phyloP scores from a whole-genome alignment of 345 rosid genomes.

The Punica granatum region DNA sequence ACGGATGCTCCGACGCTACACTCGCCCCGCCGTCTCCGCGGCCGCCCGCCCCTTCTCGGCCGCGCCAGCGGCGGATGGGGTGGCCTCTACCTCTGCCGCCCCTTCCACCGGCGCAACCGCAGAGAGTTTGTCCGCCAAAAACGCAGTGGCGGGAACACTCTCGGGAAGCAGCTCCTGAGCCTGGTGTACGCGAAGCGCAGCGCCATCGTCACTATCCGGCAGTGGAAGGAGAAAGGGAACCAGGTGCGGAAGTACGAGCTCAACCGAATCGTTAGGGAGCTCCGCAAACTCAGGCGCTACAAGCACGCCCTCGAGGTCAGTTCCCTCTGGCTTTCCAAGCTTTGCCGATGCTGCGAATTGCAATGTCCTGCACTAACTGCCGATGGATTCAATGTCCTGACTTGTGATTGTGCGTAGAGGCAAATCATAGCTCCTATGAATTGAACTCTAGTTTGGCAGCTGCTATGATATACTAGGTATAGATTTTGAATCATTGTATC shows the following conservation, averaged over 20 bases:
- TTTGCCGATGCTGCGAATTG: not conserved
- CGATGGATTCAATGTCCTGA: not conserved
- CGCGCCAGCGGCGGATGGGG: not conserved
- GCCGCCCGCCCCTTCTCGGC: constrained; percentile 1
- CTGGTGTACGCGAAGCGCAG: constrained; percentile 72
- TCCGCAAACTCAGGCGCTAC: constrained; percentile 76
- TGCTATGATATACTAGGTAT: not conserved
- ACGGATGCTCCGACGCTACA: not conserved
- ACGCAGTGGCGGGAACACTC: constrained; percentile 37
- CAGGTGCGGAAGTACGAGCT: constrained; percentile 65
- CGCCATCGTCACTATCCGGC: constrained; percentile 53
- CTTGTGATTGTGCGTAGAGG: not conserved
- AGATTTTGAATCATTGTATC: not conserved
- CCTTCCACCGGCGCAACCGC: not conserved
- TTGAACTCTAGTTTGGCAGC: not conserved
- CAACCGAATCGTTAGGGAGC: constrained; percentile 75
- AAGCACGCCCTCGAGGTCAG: constrained; percentile 86
- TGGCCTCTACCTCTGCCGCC: not conserved
- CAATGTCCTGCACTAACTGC: not conserved
- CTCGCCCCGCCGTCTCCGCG: constrained; percentile 3
- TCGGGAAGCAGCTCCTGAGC: constrained; percentile 65
- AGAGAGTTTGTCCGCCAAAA: not conserved
- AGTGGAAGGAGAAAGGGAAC: constrained; percentile 80
- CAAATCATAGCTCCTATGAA: not conserved
- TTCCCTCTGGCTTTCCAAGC: not conserved